Evolutionary conservation across 306 rosid genomes (phyloP).

Genomic region (Trichosanthes cucumerina): DNA sequence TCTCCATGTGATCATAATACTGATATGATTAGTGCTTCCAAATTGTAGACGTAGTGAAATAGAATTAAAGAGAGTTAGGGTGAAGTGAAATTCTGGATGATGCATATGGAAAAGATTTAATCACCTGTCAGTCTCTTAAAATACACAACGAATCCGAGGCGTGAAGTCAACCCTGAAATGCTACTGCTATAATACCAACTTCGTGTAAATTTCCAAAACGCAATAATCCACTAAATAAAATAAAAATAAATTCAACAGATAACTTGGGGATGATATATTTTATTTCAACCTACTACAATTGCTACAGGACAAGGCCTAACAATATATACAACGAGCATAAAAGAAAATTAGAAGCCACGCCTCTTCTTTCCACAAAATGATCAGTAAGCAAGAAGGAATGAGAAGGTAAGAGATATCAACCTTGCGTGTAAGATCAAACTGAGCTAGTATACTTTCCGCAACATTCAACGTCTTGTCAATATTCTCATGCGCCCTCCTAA

Average conservation of each 20-base stretch:
- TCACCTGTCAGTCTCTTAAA: not conserved
- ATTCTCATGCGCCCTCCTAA: conserved; percentile 85
- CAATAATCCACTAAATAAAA: not conserved
- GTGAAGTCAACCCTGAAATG: not conserved
- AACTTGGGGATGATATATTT: not conserved
- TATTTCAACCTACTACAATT: not conserved
- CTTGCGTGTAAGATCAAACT: conserved; percentile 78
- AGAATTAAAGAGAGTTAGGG: not conserved
- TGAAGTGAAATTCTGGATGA: not conserved
- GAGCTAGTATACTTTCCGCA: conserved; percentile 60
- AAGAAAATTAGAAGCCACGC: not conserved
- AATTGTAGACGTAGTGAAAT: not conserved
- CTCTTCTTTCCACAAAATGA: not conserved
- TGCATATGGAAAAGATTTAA: not conserved
- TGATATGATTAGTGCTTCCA: not conserved
- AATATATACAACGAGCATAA: not conserved
- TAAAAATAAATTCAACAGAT: not conserved
- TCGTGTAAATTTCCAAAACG: not conserved
- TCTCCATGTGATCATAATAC: not conserved
- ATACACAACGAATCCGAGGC: not conserved
- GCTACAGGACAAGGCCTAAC: not conserved
- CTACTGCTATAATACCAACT: not conserved
- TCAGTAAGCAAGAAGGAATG: conserved; percentile 1
- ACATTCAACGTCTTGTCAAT: conserved; percentile 70
- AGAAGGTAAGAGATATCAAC: conserved; percentile 24